These are phyloP conservation scores for Ogataea allantospora DNA, from an alignment of 805 yeast genomes.

Conservation along the genomic window DNA sequence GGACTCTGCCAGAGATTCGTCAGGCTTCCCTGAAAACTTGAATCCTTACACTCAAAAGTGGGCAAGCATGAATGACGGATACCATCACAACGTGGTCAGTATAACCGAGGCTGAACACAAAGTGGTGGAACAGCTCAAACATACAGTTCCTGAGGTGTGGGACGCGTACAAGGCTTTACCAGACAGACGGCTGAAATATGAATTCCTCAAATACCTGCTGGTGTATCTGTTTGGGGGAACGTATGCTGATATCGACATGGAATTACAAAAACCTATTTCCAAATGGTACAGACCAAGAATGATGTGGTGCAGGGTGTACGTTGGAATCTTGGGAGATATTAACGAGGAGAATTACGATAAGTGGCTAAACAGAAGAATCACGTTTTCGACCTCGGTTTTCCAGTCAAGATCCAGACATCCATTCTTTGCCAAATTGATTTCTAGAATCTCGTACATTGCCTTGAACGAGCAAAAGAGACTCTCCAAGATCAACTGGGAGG, in stretches of 20 bases:
- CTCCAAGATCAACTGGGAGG: slow-evolving; percentile 18
- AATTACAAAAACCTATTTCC: slow-evolving; percentile 40
- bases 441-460: slow-evolving; percentile 22
- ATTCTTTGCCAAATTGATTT: slow-evolving; percentile 25
- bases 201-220: slow-evolving; percentile 51
- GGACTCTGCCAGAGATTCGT: slow-evolving; percentile 9
- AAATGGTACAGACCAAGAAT: slow-evolving; percentile 23
- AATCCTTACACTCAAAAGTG: slow-evolving; percentile 7
- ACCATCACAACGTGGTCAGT: slow-evolving; percentile 10
- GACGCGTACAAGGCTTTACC: slow-evolving; percentile 48
- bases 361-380: slow-evolving; percentile 21
- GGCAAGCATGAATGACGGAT: slow-evolving; percentile 10
- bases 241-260: slow-evolving; percentile 54
- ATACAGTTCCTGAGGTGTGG: slow-evolving; percentile 44
- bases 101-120: slow-evolving; percentile 10
- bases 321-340: slow-evolving; percentile 25
- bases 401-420: slow-evolving; percentile 25
- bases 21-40: slow-evolving; percentile 10
- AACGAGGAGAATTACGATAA: slow-evolving; percentile 20
- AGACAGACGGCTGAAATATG: slow-evolving; percentile 44
- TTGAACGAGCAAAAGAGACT: slow-evolving; percentile 14
- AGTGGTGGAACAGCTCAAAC: slow-evolving; percentile 12
- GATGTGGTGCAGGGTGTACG: slow-evolving; percentile 15
- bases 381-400: slow-evolving; percentile 23
- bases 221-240: slow-evolving; percentile 53